Conservation (phyloP, 306 rosid genomes). For the Lablab purpureus region DNA sequence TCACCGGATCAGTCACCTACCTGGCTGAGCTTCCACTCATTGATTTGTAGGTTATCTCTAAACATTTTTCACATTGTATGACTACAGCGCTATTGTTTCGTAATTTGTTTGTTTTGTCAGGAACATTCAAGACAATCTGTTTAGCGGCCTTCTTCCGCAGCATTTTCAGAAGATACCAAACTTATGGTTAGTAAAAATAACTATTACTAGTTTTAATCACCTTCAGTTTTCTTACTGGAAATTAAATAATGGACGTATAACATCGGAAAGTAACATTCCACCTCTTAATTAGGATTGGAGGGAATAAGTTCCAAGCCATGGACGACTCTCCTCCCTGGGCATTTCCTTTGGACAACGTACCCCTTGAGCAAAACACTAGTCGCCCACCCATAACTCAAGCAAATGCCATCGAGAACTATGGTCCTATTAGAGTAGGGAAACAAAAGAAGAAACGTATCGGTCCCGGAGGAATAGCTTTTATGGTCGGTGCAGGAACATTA, state of each 20-base stretch:
- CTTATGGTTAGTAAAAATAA: slow-evolving; percentile 65
- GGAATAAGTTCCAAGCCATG: slow-evolving; percentile 67
- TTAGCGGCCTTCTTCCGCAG: slow-evolving; percentile 87
- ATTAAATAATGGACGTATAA: slow-evolving; percentile 9
- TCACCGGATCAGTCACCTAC: slow-evolving; percentile 91
- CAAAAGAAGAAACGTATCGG: slow-evolving; percentile 67
- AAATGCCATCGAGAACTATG: slow-evolving; percentile 74
- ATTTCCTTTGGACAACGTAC: slow-evolving; percentile 67
- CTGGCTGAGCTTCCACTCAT: slow-evolving; percentile 79
- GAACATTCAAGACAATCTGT: slow-evolving; percentile 80
- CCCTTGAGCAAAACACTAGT: slow-evolving; percentile 59
- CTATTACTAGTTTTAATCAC: neutral
- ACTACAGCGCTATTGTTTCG: slow-evolving; percentile 22
- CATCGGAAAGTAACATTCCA: slow-evolving; percentile 26
- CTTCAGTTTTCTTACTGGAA: slow-evolving; percentile 14
- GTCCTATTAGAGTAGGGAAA: slow-evolving; percentile 45
- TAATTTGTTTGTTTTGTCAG: slow-evolving; percentile 55
- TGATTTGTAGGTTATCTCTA: slow-evolving; percentile 68
- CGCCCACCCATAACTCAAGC: slow-evolving; percentile 75
- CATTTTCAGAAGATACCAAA: slow-evolving; percentile 84
- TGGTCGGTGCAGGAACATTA: slow-evolving; percentile 76
- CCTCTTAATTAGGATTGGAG: slow-evolving; percentile 71
- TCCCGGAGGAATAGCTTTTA: slow-evolving; percentile 77
- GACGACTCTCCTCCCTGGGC: slow-evolving; percentile 83
- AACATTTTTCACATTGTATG: slow-evolving; percentile 4